Conservation (phyloP, 495 filamentous ascomycete genomes). For the Penicillium argentinense region DNA sequence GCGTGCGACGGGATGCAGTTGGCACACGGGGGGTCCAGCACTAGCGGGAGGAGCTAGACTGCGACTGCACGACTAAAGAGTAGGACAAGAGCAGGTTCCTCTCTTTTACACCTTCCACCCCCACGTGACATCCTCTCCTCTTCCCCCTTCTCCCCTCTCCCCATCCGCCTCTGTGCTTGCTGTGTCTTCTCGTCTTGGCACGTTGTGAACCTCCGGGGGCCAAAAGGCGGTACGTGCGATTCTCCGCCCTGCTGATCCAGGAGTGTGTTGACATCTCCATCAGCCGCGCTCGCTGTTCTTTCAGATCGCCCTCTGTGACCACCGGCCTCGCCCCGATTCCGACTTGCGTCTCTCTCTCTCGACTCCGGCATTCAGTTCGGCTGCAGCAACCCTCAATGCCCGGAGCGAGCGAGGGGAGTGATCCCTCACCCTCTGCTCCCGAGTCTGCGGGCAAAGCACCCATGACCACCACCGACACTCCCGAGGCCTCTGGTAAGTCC, state of each 20-base stretch:
- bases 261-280: constrained; percentile 32
- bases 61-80: no score
- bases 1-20: neutral
- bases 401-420: constrained; percentile 39
- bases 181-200: constrained; percentile 6
- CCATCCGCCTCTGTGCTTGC: constrained; percentile 14
- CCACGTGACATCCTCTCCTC: constrained; percentile 31
- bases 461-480: constrained; percentile 35
- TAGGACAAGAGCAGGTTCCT: no score
- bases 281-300: constrained; percentile 23
- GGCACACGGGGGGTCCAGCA: no score
- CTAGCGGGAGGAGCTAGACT: no score
- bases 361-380: constrained; percentile 15
- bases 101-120: constrained; percentile 16
- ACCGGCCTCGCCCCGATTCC: no score
- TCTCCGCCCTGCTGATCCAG: constrained; percentile 35
- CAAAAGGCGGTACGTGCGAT: constrained; percentile 29
- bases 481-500: constrained; percentile 24
- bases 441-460: constrained; percentile 33
- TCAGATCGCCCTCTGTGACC: neutral
- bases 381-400: constrained; percentile 34
- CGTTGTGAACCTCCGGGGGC: constrained; percentile 16
- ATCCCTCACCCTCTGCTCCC: constrained; percentile 33
- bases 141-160: constrained; percentile 20
- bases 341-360: no score